These are phyloP conservation scores for Kwoniella shandongensis DNA, from an alignment of 768 basidiomycete genomes.

Conservation along the genomic window DNA sequence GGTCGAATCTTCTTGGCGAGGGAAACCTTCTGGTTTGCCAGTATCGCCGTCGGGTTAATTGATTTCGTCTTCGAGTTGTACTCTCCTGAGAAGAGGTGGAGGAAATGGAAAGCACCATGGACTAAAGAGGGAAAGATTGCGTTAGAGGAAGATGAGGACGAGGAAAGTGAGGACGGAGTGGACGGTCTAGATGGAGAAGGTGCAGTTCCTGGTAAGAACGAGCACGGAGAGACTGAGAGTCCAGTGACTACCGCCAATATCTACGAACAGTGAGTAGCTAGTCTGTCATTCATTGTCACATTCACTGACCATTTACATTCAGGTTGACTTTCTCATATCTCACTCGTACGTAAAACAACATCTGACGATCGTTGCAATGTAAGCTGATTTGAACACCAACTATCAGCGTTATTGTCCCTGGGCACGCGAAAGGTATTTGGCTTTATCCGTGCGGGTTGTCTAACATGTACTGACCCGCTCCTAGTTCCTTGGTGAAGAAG, in stretches of 20 bases:
- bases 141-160: constrained; percentile 51
- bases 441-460: not conserved
- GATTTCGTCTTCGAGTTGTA: constrained; percentile 42
- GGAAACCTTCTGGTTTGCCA: constrained; percentile 41
- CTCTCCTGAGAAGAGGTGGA: constrained; percentile 40
- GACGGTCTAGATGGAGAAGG: constrained; percentile 30
- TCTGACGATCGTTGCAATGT: constrained; percentile 51
- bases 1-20: constrained; percentile 32
- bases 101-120: constrained; percentile 30
- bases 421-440: constrained; percentile 46
- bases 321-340: constrained; percentile 77
- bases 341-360: constrained; percentile 56
- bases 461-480: not conserved
- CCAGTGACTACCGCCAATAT: constrained; percentile 76
- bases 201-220: constrained; percentile 31
- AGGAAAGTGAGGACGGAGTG: constrained; percentile 39
- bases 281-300: constrained; percentile 17
- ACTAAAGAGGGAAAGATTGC: constrained; percentile 37
- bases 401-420: constrained; percentile 47
- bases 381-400: not conserved
- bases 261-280: constrained; percentile 63
- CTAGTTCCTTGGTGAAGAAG: constrained; percentile 74
- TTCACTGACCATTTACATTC: constrained; percentile 1
- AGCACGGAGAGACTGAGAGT: constrained; percentile 58
- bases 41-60: constrained; percentile 50